Conservation (phyloP, 306 rosid species). For the Prunus davidiana region DNA sequence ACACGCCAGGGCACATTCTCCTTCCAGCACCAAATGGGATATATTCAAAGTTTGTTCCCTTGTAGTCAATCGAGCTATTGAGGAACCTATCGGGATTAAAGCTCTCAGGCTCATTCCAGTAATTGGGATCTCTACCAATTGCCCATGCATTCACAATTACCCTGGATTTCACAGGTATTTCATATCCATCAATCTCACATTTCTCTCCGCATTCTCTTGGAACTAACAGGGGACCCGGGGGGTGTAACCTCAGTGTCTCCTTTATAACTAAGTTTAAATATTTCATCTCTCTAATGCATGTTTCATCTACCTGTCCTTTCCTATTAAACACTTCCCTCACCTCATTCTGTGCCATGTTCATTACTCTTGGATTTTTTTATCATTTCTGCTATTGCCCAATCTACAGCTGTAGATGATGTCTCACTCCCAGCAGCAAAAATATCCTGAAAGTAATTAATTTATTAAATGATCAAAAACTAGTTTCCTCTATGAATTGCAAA, state of each 20-base stretch:
- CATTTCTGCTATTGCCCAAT: slow-evolving; percentile 51
- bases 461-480: no score
- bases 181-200: slow-evolving; percentile 3
- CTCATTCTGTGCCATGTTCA: slow-evolving; percentile 37
- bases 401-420: slow-evolving; percentile 20
- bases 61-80: background rate
- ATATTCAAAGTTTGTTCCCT: no score
- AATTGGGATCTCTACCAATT: slow-evolving; percentile 19
- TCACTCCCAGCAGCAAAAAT: slow-evolving; percentile 43
- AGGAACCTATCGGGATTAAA: background rate
- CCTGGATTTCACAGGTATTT: background rate
- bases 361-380: slow-evolving; percentile 31
- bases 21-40: no score
- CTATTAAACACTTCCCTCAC: slow-evolving; percentile 26
- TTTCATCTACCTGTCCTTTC: slow-evolving; percentile 26
- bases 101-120: background rate
- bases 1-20: background rate
- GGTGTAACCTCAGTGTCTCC: slow-evolving; percentile 35
- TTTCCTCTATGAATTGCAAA: no score
- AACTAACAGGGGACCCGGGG: slow-evolving; percentile 27
- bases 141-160: background rate
- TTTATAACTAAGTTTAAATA: slow-evolving; percentile 28
- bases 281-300: slow-evolving; percentile 15
- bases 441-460: slow-evolving; percentile 23
- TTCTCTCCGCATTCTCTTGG: slow-evolving; percentile 34